These are phyloP conservation scores for Wallacemonas sp. DNA, from an alignment of 208 protist genomes.

Conservation along the genomic window DNA sequence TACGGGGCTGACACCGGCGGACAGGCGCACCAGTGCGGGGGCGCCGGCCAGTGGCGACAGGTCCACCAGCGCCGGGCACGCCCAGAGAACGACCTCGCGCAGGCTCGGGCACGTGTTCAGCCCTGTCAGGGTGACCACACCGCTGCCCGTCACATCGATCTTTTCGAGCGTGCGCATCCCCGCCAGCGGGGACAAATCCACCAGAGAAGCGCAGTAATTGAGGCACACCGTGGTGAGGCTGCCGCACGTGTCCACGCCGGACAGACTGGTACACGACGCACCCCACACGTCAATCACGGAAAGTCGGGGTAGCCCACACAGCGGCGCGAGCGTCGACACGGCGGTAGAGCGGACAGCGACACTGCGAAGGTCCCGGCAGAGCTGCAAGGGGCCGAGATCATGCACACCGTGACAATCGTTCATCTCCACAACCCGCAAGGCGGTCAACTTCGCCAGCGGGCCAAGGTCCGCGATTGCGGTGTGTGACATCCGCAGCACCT, in stretches of 20 bases:
- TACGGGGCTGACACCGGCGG: neutral
- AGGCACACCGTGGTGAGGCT: neutral
- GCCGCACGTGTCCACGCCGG: neutral
- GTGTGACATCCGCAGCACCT: neutral
- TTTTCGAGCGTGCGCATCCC: neutral
- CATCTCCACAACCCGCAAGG: neutral
- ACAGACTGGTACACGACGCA: neutral
- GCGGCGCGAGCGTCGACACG: neutral
- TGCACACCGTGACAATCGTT: neutral
- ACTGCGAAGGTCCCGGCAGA: neutral
- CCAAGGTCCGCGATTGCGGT: neutral
- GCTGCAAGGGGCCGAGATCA: neutral
- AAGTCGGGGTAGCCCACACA: neutral
- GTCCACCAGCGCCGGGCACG: neutral
- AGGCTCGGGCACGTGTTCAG: neutral
- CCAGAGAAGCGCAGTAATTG: neutral
- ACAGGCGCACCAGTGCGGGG: neutral
- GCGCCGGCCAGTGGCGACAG: neutral
- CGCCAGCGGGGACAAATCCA: neutral
- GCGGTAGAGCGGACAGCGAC: neutral
- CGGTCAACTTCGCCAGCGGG: neutral
- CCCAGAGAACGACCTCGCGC: neutral
- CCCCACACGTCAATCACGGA: neutral
- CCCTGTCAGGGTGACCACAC: neutral
- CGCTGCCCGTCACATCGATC: neutral